Percentiles rank a stretch among this genome's conserved stretches.
Conservation (phyloP, 2,329 filamentous ascomycete species). For the Chlorencoelia australis region DNA sequence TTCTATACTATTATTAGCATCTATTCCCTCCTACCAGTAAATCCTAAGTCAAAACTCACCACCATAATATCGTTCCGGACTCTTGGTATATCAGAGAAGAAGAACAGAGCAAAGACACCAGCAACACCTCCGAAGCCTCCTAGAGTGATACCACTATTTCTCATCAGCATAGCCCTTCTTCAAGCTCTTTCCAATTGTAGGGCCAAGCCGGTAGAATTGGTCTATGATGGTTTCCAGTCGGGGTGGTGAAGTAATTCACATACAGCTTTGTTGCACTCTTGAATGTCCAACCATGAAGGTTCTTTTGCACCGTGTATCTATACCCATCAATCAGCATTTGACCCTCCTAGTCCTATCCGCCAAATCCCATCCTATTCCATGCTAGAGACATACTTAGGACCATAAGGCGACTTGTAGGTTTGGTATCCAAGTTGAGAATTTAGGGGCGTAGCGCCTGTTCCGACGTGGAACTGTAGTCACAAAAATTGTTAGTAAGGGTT, state of each 20-base stretch:
- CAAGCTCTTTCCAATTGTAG: background rate
- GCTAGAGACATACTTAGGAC: constrained; percentile 49
- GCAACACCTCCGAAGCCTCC: constrained; percentile 48
- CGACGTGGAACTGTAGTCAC: constrained; percentile 12
- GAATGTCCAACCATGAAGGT: constrained; percentile 42
- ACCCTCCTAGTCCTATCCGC: background rate
- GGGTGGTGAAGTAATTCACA: constrained; percentile 8
- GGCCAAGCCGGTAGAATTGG: background rate
- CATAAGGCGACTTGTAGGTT: constrained; percentile 51
- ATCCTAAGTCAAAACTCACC: constrained; percentile 29
- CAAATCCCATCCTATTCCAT: background rate
- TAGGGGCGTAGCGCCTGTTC: constrained; percentile 13
- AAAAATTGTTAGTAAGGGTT: background rate
- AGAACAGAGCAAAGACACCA: constrained; percentile 43
- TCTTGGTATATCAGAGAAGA: constrained; percentile 53
- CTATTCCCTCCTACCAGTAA: background rate
- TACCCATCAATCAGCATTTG: constrained; percentile 7
- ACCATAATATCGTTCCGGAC: constrained; percentile 49
- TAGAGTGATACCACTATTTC: constrained; percentile 38
- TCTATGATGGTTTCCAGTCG: background rate
- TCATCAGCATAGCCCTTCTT: no score
- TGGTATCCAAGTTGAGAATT: constrained; percentile 11
- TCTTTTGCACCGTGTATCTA: constrained; percentile 50
- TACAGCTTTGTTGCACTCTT: constrained; percentile 42
- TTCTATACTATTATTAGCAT: constrained; percentile 32